Base-by-base conservation (phyloP, 1,284 basidiomycete species). In the Gomphus bonarii region DNA sequence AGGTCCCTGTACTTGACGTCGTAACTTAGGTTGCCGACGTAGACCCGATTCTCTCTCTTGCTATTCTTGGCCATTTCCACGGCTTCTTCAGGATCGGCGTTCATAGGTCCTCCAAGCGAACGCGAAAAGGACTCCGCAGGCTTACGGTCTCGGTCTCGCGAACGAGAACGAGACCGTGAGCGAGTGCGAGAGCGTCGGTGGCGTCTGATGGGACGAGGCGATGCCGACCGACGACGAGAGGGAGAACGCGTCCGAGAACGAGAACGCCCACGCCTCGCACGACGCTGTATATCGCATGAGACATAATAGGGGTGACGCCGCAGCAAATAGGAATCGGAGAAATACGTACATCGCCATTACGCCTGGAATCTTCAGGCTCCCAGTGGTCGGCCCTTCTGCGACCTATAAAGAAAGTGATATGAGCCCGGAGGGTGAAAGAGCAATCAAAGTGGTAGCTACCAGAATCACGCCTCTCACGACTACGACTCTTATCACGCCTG, bases 11-110 rank as follows among this genome's bases (percentile, higher is more conserved):
- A 97, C 75, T 89, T 95, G 82, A 94, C 91, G 72, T 95, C 91
- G 79, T 97, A 98, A 69, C 88, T 90, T 72, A 98, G 82, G 73
- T 98, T 98, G 68, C 95, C 95, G 70, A 98, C 92, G 69, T 99
- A 98, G 66, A 98, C 92, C 63, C 95, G 82, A 73, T 97, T 95
- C 78, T 98, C 94, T 77, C 92, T 85, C 78, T 95, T 91, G 84
- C 89, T 93, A 67, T 86, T 81, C 72, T 95, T 93, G 65, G 91
- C 85, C 65, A 93, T 91, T 68, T 91, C 91, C 65, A 82, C 84
- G 14, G 91, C 91, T 69, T 94, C 91, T 73, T 91, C 89, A 59
- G 87, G 82, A 20, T 88, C 82, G 30, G 91, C 91, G 64, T 95
- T 94, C 81, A 94, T 92, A 1, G 92, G 90, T 1, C 91, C 91